Evolutionary conservation across 352 stramenopile genomes (phyloP).

Genomic region (Phytophthora ramorum): DNA sequence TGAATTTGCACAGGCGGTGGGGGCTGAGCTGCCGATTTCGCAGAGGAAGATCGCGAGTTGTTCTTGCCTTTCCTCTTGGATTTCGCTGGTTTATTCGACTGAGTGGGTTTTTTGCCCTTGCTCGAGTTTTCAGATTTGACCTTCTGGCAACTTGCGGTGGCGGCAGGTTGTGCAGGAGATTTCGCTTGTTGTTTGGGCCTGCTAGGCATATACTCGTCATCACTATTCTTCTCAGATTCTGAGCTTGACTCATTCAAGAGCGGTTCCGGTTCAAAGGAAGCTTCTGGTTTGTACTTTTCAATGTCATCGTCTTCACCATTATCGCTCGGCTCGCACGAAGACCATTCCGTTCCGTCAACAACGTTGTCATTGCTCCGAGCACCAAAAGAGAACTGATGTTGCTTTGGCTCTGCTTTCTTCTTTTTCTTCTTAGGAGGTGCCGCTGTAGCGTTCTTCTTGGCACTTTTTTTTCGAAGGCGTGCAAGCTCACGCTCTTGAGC

Average conservation of each 20-base stretch:
- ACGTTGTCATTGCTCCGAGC: conserved; percentile 9
- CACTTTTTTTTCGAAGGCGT: conserved; percentile 17
- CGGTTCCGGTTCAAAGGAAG: conserved; percentile 1
- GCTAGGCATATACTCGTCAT: conserved; percentile 36
- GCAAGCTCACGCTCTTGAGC: conserved; percentile 37
- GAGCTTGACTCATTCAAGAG: conserved; percentile 19
- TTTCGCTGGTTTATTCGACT: conserved; percentile 14
- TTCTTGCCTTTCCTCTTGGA: conserved; percentile 26
- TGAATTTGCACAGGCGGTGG: conserved; percentile 8
- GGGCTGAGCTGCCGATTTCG: conserved; percentile 18
- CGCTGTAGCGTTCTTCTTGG: conserved; percentile 5
- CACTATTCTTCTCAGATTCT: conserved; percentile 29
- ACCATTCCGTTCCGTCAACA: conserved; percentile 33
- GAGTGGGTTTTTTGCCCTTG: conserved; percentile 17
- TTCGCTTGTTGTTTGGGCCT: conserved; percentile 14
- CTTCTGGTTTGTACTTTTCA: conserved; percentile 13
- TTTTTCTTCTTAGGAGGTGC: conserved; percentile 18
- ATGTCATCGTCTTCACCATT: conserved; percentile 7
- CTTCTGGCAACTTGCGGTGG: conserved; percentile 8
- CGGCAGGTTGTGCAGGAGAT: neutral
- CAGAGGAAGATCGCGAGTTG: conserved; percentile 22
- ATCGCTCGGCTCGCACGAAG: conserved; percentile 20
- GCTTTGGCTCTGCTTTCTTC: conserved; percentile 7
- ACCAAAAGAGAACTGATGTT: conserved; percentile 14
- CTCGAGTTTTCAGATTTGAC: conserved; percentile 14